Evolutionary conservation across 2,329 filamentous ascomycete genomes (phyloP).

Genomic region (Neurospora sp.): DNA sequence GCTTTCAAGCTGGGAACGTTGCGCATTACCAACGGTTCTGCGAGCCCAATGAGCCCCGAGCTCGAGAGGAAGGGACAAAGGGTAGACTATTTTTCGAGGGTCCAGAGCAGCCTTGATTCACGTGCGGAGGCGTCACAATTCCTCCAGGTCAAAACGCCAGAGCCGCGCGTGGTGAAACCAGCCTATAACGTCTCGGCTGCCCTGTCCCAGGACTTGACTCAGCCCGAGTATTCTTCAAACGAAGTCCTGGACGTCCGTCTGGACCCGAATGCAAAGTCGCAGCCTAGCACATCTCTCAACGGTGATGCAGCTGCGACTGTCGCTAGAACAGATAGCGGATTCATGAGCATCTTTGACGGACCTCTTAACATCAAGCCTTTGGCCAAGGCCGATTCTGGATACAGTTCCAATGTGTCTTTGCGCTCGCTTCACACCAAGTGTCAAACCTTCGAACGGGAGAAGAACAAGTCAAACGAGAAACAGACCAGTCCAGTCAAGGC

Average conservation of each 20-base stretch:
- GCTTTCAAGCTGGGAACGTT: slow-evolving; percentile 54
- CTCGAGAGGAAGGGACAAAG: slow-evolving; percentile 10
- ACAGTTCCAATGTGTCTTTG: slow-evolving; percentile 50
- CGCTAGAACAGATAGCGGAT: slow-evolving; percentile 38
- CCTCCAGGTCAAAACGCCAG: slow-evolving; percentile 3
- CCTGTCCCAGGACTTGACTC: background rate
- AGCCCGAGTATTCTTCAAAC: slow-evolving; percentile 23
- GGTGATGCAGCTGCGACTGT: slow-evolving; percentile 19
- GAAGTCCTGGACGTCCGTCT: slow-evolving; percentile 32
- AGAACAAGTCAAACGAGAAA: slow-evolving; percentile 8
- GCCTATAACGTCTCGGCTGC: slow-evolving; percentile 4
- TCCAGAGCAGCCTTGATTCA: background rate
- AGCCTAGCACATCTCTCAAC: slow-evolving; percentile 14
- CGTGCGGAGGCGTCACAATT: background rate
- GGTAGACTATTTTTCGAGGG: slow-evolving; percentile 8
- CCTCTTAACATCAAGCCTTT: slow-evolving; percentile 31
- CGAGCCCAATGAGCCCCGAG: slow-evolving; percentile 39
- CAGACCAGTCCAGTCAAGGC: slow-evolving; percentile 1
- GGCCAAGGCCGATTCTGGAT: slow-evolving; percentile 52
- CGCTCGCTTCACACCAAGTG: slow-evolving; percentile 37
- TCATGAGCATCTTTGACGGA: slow-evolving; percentile 35
- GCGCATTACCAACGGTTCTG: slow-evolving; percentile 50
- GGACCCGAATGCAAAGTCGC: slow-evolving; percentile 35
- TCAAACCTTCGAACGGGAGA: slow-evolving; percentile 19
- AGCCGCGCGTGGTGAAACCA: slow-evolving; percentile 4